Evolutionary conservation across 208 protist species (phyloP).

Genomic region (Porcisia hertigi): DNA sequence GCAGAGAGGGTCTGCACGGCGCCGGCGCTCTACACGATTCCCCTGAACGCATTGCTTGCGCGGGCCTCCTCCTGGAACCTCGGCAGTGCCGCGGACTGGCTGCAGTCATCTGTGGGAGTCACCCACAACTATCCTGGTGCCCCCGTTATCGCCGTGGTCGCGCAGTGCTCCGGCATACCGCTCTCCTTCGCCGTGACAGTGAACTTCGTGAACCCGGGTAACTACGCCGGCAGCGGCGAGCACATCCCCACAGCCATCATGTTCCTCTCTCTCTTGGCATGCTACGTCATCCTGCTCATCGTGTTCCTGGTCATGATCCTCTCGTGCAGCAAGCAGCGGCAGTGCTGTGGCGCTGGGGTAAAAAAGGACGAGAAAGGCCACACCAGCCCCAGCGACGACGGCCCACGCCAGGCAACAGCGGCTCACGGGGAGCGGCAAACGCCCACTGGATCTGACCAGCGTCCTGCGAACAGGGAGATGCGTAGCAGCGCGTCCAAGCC

Average conservation of each 20-base stretch:
- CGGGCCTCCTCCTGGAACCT: conserved; percentile 19
- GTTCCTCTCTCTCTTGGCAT: conserved; percentile 42
- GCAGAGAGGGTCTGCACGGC: conserved; percentile 34
- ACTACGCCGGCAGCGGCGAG: conserved; percentile 30
- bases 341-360: neutral
- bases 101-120: conserved; percentile 20
- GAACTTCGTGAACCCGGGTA: conserved; percentile 31
- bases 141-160: conserved; percentile 47
- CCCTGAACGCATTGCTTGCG: conserved; percentile 32
- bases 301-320: conserved; percentile 42
- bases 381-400: no score
- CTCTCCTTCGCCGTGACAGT: conserved; percentile 36
- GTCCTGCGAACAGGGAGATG: neutral
- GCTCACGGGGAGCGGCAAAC: neutral
- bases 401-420: neutral
- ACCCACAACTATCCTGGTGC: conserved; percentile 25
- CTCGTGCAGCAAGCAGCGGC: conserved; percentile 27
- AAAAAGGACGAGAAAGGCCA: conserved; percentile 3
- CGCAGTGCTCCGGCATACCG: conserved; percentile 62
- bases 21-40: conserved; percentile 45
- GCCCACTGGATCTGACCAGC: neutral
- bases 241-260: conserved; percentile 38
- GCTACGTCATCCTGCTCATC: conserved; percentile 32
- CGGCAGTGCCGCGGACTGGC: conserved; percentile 16
- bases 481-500: no score